These are phyloP conservation scores for Barbarea vulgaris DNA, from an alignment of 345 rosid species.

Conservation along the genomic window DNA sequence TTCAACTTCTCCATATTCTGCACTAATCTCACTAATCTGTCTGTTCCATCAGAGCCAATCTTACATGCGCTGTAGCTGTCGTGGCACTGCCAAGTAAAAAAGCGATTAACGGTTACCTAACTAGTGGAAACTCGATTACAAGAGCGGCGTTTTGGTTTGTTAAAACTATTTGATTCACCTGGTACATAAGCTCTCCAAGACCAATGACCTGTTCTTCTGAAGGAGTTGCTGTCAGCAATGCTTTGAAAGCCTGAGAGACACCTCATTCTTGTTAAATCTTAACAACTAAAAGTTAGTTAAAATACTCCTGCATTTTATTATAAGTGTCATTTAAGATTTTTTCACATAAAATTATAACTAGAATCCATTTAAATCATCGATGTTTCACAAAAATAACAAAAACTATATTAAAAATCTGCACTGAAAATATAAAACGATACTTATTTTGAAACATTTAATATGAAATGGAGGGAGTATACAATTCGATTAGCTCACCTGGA, in stretches of 20 bases:
- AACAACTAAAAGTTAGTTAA: background rate
- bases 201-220: conserved; percentile 86
- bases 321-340: too few species aligned
- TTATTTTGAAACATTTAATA: too few species aligned
- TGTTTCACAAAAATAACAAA: too few species aligned
- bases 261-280: background rate
- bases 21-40: conserved; percentile 75
- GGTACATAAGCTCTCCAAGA: conserved; percentile 88
- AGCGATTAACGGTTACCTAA: background rate
- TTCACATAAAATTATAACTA: too few species aligned
- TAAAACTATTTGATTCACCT: conserved; percentile 47
- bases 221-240: conserved; percentile 65
- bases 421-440: too few species aligned
- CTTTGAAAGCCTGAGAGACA: conserved; percentile 73
- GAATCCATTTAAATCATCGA: too few species aligned
- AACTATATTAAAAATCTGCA: too few species aligned
- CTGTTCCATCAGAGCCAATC: conserved; percentile 84
- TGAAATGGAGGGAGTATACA: background rate
- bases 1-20: conserved; percentile 71
- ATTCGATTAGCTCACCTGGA: conserved; percentile 50
- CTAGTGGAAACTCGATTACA: background rate
- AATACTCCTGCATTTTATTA: too few species aligned
- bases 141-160: background rate
- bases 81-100: conserved; percentile 62
- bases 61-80: conserved; percentile 86